Evolutionary conservation across 1,284 basidiomycete genomes (phyloP).

Genomic region (Ceratobasidium sp.): DNA sequence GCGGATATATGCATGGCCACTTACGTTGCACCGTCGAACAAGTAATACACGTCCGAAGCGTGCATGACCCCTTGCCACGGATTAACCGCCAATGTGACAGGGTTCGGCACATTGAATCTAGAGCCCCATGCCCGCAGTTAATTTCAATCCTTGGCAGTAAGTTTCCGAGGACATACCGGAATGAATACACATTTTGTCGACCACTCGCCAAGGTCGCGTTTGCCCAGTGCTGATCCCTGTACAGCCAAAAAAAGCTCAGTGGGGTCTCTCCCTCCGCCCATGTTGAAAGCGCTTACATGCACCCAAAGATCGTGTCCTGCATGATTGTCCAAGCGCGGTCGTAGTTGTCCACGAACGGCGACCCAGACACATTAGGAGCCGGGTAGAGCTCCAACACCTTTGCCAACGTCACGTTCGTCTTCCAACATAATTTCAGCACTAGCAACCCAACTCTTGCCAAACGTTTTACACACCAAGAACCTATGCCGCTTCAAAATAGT

Average conservation of each 20-base stretch:
- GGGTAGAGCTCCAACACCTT: constrained; percentile 61
- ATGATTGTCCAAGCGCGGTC: constrained; percentile 62
- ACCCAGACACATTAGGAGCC: constrained; percentile 56
- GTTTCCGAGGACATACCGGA: constrained; percentile 53
- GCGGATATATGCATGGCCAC: background rate
- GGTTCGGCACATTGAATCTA: constrained; percentile 64
- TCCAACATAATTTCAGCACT: constrained; percentile 9
- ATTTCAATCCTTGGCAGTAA: background rate
- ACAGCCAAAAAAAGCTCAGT: constrained; percentile 3
- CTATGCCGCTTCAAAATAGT: constrained; percentile 60
- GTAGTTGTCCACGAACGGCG: constrained; percentile 60
- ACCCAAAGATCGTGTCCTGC: constrained; percentile 62
- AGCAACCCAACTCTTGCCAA: background rate
- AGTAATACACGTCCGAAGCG: constrained; percentile 63
- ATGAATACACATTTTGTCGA: constrained; percentile 58
- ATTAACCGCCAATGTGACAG: constrained; percentile 57
- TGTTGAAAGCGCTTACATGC: constrained; percentile 62
- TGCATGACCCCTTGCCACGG: constrained; percentile 63
- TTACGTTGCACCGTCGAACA: constrained; percentile 59
- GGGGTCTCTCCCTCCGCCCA: constrained; percentile 52
- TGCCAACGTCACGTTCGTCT: constrained; percentile 60
- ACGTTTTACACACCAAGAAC: constrained; percentile 56
- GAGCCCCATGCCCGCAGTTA: constrained; percentile 16
- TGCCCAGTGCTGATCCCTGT: constrained; percentile 62
- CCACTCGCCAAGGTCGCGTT: constrained; percentile 56